Base-by-base conservation (phyloP, 2,329 filamentous ascomycete genomes). In the Penicillium paneum region DNA sequence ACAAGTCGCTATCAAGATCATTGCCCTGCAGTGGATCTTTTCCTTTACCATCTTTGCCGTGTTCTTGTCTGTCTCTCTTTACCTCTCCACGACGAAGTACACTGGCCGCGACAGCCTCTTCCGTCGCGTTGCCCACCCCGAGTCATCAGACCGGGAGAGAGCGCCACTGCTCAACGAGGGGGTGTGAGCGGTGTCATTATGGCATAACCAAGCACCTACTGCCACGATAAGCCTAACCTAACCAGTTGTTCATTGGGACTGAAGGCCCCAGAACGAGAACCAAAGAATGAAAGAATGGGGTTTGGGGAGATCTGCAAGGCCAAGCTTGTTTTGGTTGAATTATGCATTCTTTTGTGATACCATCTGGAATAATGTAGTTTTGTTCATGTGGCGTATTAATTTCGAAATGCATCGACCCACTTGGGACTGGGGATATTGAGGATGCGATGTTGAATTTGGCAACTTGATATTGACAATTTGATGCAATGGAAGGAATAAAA, bases 1-100 rank as follows among this genome's bases (percentile, higher is more conserved):
- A 13, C 91, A 96, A 72, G 86, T 95, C 75, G 77, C 85, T 47
- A 80, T 82, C 65, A 85, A 91, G 70, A 73, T 87, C 55, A 79
- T 95, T 62, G 89, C 90, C 7, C 79, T 96, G 60, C 91, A 96
- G 76, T 96, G 91, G 91, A 93, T 95, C 74, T 96, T 96, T 71
- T 89, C 91, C 32, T 94, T 95, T 67, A 79, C 85, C 58, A 91
- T 96, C 70, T 91, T 93, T 80, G 83, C 80, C 0, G 70, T 89
- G 26, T 82, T 95, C 49, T 88, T 94, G 70, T 71, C 91, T 19
- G 74, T 83, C 17, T 90, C 88, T 1, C 65, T 89, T 11, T 74
- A 73, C 38, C 64, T 72, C 39, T 71, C 72, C 3, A 60, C 63
- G 12, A 66, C 69, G 11, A 71, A 64, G 53, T 72, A 73, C 48